phyloP scores from a whole-genome alignment of 2,329 filamentous ascomycete species.

The Aureobasidium uvarum region DNA sequence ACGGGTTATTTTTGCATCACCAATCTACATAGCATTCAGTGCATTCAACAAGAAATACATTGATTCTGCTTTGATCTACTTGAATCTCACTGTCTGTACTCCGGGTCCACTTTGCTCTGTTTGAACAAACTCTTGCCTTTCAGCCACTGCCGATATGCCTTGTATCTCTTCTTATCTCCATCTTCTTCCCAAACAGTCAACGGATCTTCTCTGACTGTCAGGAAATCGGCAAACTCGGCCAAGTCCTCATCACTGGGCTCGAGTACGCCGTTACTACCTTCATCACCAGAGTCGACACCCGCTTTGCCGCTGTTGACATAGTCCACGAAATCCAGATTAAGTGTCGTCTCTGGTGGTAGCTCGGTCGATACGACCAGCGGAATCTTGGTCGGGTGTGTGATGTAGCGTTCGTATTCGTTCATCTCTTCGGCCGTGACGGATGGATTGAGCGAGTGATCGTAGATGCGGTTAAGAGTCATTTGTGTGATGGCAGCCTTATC shows the following conservation, averaged over 20 bases:
- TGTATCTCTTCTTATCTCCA: slow-evolving; percentile 88
- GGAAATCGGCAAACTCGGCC: slow-evolving; percentile 61
- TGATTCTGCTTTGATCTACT: not conserved
- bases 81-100: slow-evolving; percentile 37
- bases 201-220: slow-evolving; percentile 71
- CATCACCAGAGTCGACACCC: slow-evolving; percentile 33
- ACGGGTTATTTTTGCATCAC: not conserved
- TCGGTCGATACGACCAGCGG: slow-evolving; percentile 75
- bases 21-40: not conserved
- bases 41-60: not conserved
- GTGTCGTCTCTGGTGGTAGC: slow-evolving; percentile 52
- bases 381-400: slow-evolving; percentile 83
- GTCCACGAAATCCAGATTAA: slow-evolving; percentile 69
- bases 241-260: slow-evolving; percentile 44
- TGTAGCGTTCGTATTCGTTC: slow-evolving; percentile 84
- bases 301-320: slow-evolving; percentile 68
- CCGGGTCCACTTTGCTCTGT: slow-evolving; percentile 61
- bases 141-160: slow-evolving; percentile 93
- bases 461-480: slow-evolving; percentile 83
- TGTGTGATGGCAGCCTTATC: slow-evolving; percentile 82
- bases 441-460: slow-evolving; percentile 81
- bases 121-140: slow-evolving; percentile 95
- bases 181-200: slow-evolving; percentile 87
- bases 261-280: slow-evolving; percentile 51
- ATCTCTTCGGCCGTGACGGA: slow-evolving; percentile 73